Evolutionary conservation across 1,284 basidiomycete species (phyloP).

Genomic region (Flammula alnicola): DNA sequence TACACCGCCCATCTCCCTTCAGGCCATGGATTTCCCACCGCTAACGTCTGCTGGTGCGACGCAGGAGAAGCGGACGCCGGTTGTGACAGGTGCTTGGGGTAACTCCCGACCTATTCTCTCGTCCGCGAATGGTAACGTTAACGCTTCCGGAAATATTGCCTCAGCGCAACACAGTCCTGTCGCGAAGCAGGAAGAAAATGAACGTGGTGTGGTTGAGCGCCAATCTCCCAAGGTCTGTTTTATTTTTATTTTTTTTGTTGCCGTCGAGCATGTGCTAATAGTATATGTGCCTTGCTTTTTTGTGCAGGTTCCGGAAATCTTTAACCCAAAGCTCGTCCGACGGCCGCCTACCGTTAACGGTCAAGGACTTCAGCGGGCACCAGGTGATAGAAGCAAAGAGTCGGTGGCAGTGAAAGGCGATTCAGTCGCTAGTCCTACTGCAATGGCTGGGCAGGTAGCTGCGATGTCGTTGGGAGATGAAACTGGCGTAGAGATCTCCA

Average conservation of each 20-base stretch:
- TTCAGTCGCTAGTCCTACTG: slow-evolving; percentile 31
- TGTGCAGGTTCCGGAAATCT: slow-evolving; percentile 49
- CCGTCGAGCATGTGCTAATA: not conserved
- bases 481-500: slow-evolving; percentile 5
- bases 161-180: slow-evolving; percentile 30
- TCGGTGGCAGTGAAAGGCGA: slow-evolving; percentile 32
- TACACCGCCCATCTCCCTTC: slow-evolving; percentile 47
- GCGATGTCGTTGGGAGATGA: slow-evolving; percentile 38
- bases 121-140: slow-evolving; percentile 29
- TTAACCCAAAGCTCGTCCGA: slow-evolving; percentile 52
- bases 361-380: slow-evolving; percentile 12
- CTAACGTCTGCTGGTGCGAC: slow-evolving; percentile 46
- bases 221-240: slow-evolving; percentile 47
- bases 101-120: slow-evolving; percentile 60
- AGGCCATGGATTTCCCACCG: slow-evolving; percentile 75
- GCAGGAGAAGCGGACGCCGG: slow-evolving; percentile 54
- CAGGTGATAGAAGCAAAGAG: slow-evolving; percentile 25
- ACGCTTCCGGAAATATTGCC: slow-evolving; percentile 29
- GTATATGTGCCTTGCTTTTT: slow-evolving; percentile 7
- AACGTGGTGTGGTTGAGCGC: slow-evolving; percentile 50
- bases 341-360: slow-evolving; percentile 19
- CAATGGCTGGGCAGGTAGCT: slow-evolving; percentile 40
- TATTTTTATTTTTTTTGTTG: not conserved
- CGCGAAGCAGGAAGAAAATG: slow-evolving; percentile 50
- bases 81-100: slow-evolving; percentile 69